Evolutionary conservation across 2,329 filamentous ascomycete species (phyloP), one percentile per base, ranked within the genome.

Genomic region (Akanthomyces muscarius): DNA sequence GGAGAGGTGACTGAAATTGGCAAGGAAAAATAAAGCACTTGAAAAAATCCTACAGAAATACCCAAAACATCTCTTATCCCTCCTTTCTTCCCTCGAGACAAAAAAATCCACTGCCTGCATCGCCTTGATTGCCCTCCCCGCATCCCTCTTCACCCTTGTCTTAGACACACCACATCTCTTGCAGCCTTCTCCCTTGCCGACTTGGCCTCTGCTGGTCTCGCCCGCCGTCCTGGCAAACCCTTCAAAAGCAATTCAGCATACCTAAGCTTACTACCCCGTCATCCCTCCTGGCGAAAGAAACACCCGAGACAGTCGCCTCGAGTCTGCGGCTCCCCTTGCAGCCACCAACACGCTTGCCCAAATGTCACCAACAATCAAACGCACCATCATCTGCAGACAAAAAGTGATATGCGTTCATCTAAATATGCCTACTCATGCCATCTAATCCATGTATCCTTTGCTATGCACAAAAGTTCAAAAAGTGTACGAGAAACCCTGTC

Each of bases 401-500:
- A 42, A 50, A 41, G 7, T 51, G 14, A 44, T 45, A 53, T 47
- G 48, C 48, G n/a, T 61, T 53, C 25, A 13, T 55, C 18, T 61
- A 54, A 55, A 55, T 61, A 61, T 48, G 51, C 33, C 58, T 45
- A 45, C 41, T 45, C 50, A 47, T 36, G 48, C 44, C 33, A 48
- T 50, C 42, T 55, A 62, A 50, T 62, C 42, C 23, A 62, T 44
- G 42, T 51, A 45, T 42, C 41, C 23, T 4, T 33, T 30, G 33
- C 45, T 18, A 42, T 45, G 33, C 23, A 62, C 44, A 48, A 18
- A 23, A 44, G 33, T 47, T 50, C 30, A 63, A 36, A 36, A 57
- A 63, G 60, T 63, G 55, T 63, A 63, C 41, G 48, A 44, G 2
- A 36, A 60, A 55, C 53, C 16, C 6, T 6, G 25, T 14, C 28